phyloP scores from a whole-genome alignment of 805 yeast genomes.

The Kluyveromyces dobzhanskii region DNA sequence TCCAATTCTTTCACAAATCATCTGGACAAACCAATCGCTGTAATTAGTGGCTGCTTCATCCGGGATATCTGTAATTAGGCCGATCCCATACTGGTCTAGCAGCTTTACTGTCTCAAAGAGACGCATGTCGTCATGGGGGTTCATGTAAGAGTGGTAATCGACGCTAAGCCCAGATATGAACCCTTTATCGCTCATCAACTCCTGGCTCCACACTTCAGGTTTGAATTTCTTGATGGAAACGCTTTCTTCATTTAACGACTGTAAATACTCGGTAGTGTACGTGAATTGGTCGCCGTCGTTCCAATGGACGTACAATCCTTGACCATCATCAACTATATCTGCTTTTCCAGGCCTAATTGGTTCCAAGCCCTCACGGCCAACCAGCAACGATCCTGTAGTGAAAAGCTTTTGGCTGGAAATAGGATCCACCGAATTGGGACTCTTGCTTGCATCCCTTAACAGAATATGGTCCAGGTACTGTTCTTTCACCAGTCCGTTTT shows the following conservation, averaged over 20 bases:
- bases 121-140: conserved; percentile 18
- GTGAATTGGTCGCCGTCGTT: conserved; percentile 35
- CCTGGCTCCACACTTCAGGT: conserved; percentile 36
- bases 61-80: conserved; percentile 48
- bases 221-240: conserved; percentile 28
- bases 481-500: not conserved
- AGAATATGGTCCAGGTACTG: conserved; percentile 39
- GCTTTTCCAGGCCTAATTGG: conserved; percentile 31
- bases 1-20: conserved; percentile 49
- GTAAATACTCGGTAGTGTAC: conserved; percentile 42
- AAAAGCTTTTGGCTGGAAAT: conserved; percentile 53
- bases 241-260: conserved; percentile 32
- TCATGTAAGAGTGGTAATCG: conserved; percentile 35
- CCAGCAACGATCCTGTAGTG: conserved; percentile 45
- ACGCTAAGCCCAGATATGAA: conserved; percentile 23
- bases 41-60: conserved; percentile 26
- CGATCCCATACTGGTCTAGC: conserved; percentile 49
- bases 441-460: conserved; percentile 55
- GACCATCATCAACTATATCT: conserved; percentile 28
- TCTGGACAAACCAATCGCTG: conserved; percentile 31
- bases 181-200: conserved; percentile 13
- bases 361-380: conserved; percentile 11
- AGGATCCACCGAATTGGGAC: conserved; percentile 42
- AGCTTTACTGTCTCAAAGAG: conserved; percentile 36
- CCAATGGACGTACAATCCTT: conserved; percentile 39